phyloP scores from a whole-genome alignment of 1,284 basidiomycete genomes.

The Melampsora occidentalis region DNA sequence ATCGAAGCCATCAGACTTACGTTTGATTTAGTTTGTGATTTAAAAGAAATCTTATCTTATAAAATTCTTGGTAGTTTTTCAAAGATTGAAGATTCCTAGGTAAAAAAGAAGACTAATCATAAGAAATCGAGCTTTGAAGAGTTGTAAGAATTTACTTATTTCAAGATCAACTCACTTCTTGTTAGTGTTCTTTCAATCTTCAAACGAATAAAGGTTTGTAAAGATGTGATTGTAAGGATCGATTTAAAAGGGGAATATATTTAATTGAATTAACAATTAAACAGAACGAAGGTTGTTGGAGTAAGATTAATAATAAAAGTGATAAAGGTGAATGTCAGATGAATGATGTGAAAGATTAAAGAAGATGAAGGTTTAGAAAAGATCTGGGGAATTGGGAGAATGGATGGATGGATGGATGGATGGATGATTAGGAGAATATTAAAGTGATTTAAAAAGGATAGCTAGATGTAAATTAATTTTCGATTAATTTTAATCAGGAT shows the following conservation, averaged over 20 bases:
- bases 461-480: background rate
- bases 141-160: too few species aligned
- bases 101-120: too few species aligned
- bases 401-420: too few species aligned
- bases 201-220: background rate
- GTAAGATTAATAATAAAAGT: background rate
- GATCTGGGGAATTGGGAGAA: too few species aligned
- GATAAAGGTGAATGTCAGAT: background rate
- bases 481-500: background rate
- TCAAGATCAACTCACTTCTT: too few species aligned
- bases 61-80: too few species aligned
- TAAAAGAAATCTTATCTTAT: too few species aligned
- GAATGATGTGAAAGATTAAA: background rate
- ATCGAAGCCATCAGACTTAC: too few species aligned
- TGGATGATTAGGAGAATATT: background rate
- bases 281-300: background rate
- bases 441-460: background rate
- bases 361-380: background rate
- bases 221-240: background rate
- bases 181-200: too few species aligned
- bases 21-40: too few species aligned
- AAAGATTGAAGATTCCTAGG: too few species aligned
- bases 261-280: background rate
- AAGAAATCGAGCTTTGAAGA: too few species aligned
- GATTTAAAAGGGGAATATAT: background rate